Percentiles rank a stretch among this genome's conserved stretches.
Conservation (phyloP, 805 yeast species). For the Pichia manshurica region DNA sequence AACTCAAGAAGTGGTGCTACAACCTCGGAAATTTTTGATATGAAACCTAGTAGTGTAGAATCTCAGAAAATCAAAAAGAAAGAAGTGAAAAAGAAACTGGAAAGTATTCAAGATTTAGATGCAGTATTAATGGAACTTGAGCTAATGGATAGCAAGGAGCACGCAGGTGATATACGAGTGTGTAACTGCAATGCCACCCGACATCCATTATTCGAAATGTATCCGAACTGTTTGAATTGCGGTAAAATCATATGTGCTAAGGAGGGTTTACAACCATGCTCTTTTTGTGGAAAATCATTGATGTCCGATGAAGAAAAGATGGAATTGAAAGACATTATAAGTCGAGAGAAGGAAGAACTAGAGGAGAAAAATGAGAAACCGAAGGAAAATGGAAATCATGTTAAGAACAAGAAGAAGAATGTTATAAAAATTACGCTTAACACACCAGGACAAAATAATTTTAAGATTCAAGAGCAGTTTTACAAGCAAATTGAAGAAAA, state of each 20-base stretch:
- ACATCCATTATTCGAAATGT: slow-evolving; percentile 83
- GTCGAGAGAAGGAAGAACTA: slow-evolving; percentile 45
- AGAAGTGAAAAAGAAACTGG: slow-evolving; percentile 42
- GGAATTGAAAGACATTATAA: slow-evolving; percentile 49
- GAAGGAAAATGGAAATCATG: slow-evolving; percentile 11
- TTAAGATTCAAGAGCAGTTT: slow-evolving; percentile 61
- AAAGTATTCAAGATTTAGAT: slow-evolving; percentile 43
- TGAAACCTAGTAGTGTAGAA: slow-evolving; percentile 27
- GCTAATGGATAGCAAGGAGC: slow-evolving; percentile 16
- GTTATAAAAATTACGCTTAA: slow-evolving; percentile 50
- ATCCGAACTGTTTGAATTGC: slow-evolving; percentile 91
- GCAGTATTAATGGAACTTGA: slow-evolving; percentile 43
- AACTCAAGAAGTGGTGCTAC: slow-evolving; percentile 30
- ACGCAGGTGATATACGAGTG: slow-evolving; percentile 15
- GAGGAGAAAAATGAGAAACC: slow-evolving; percentile 24
- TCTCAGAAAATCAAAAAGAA: slow-evolving; percentile 19
- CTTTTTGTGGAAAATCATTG: slow-evolving; percentile 69
- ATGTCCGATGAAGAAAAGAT: slow-evolving; percentile 56
- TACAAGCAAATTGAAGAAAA: slow-evolving; percentile 55
- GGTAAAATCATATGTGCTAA: slow-evolving; percentile 88
- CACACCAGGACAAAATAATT: slow-evolving; percentile 59
- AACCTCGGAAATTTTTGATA: slow-evolving; percentile 43
- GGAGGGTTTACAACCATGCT: slow-evolving; percentile 89
- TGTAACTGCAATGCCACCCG: slow-evolving; percentile 85
- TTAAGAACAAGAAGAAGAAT: slow-evolving; percentile 32